Conservation (phyloP, 139 green algal species). For the Coccomyxa sp. region DNA sequence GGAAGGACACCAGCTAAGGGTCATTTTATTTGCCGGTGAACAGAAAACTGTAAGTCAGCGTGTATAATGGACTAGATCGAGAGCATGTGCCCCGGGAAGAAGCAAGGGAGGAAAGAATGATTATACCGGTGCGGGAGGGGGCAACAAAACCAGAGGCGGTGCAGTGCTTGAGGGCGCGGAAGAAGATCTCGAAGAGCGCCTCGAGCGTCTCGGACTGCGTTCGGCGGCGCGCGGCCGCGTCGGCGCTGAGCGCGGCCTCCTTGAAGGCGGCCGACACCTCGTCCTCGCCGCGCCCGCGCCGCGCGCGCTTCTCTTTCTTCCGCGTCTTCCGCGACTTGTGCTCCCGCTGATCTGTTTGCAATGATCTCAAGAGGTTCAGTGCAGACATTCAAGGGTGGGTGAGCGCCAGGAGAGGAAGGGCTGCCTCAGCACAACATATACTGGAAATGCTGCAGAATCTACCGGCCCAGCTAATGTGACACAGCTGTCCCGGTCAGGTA, state of each 20-base stretch:
- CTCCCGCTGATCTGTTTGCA: slow-evolving; percentile 4
- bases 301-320: slow-evolving; percentile 33
- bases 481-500: no score
- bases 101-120: not conserved
- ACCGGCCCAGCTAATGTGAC: no score
- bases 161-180: slow-evolving; percentile 66
- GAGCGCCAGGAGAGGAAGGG: no score
- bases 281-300: slow-evolving; percentile 29
- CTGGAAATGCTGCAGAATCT: no score
- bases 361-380: no score
- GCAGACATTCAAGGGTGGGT: no score
- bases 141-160: slow-evolving; percentile 18
- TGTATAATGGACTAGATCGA: no score
- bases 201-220: slow-evolving; percentile 53
- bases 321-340: slow-evolving; percentile 14
- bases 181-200: slow-evolving; percentile 76
- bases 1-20: no score
- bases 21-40: no score
- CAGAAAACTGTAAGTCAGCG: no score
- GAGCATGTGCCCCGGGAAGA: not conserved
- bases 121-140: not conserved
- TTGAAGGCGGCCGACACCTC: slow-evolving; percentile 54
- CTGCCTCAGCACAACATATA: no score
- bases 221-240: not conserved
- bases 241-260: slow-evolving; percentile 37